A percentile compares a stretch with the other conserved stretches of the same genome.
These are phyloP conservation scores for Melampsora larici-populina DNA, from an alignment of 1,284 basidiomycete species.

Conservation along the genomic window DNA sequence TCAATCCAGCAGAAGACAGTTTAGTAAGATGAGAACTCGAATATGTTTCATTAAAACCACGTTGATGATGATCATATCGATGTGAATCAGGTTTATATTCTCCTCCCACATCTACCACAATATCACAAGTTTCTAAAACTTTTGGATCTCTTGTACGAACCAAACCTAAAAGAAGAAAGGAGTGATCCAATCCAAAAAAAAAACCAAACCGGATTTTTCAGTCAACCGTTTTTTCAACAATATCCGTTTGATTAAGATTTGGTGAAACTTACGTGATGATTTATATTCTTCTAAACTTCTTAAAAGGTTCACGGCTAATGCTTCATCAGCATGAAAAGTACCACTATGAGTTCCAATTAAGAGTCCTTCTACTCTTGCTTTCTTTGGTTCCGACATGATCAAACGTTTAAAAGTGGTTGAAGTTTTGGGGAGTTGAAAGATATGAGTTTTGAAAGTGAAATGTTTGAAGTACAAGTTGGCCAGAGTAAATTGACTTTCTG, in stretches of 20 bases:
- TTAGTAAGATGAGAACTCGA: slow-evolving; percentile 76
- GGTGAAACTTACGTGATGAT: slow-evolving; percentile 62
- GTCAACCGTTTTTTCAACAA: neutral
- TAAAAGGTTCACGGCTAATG: slow-evolving; percentile 85
- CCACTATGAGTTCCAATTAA: slow-evolving; percentile 87
- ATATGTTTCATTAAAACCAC: slow-evolving; percentile 85
- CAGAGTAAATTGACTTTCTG: no score
- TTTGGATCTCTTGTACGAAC: slow-evolving; percentile 77
- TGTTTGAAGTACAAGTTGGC: no score
- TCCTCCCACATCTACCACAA: slow-evolving; percentile 97
- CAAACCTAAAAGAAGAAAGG: slow-evolving; percentile 59
- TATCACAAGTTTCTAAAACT: slow-evolving; percentile 76
- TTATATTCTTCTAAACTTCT: slow-evolving; percentile 72
- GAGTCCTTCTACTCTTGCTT: slow-evolving; percentile 20
- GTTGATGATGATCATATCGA: slow-evolving; percentile 94
- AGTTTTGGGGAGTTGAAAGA: no score
- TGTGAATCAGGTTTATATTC: slow-evolving; percentile 75
- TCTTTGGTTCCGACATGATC: neutral
- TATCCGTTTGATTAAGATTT: neutral
- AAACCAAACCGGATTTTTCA: neutral
- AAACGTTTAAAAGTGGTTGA: no score
- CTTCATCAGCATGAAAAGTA: slow-evolving; percentile 95
- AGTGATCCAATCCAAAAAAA: neutral
- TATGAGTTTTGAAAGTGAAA: no score
- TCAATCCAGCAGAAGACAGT: slow-evolving; percentile 83